A percentile compares a stretch with the other conserved stretches of the same genome.
phyloP scores from a whole-genome alignment of 306 rosid genomes.

The Neltuma alba region DNA sequence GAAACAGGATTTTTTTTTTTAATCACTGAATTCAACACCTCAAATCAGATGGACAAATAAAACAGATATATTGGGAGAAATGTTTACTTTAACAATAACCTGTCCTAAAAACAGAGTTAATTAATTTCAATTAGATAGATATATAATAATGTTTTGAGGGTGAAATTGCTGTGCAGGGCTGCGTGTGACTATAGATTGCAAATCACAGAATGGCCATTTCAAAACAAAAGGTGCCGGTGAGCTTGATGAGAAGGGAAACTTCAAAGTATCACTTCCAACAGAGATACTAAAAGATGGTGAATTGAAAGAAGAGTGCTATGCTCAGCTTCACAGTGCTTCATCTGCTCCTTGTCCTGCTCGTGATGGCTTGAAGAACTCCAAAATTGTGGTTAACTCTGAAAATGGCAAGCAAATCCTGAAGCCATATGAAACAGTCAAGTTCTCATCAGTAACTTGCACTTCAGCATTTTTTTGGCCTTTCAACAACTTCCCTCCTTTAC shows the following conservation, averaged over 20 bases:
- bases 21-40: too few species aligned
- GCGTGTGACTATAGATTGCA: conserved; percentile 75
- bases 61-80: too few species aligned
- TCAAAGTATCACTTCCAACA: conserved; percentile 54
- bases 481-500: conserved; percentile 47
- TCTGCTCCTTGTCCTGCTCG: conserved; percentile 69
- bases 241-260: conserved; percentile 69
- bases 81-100: not conserved
- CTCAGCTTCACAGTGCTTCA: conserved; percentile 74
- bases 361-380: conserved; percentile 51
- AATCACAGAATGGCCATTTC: conserved; percentile 55
- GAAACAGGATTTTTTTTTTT: too few species aligned
- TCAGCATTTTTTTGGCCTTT: conserved; percentile 69
- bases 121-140: too few species aligned
- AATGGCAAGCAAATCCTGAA: conserved; percentile 55
- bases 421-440: conserved; percentile 57
- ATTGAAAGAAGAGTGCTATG: conserved; percentile 79
- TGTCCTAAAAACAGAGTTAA: not conserved
- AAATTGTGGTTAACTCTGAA: conserved; percentile 52
- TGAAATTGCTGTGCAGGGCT: conserved; percentile 53
- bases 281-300: conserved; percentile 60
- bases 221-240: conserved; percentile 64
- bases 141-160: not conserved
- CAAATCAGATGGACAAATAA: too few species aligned
- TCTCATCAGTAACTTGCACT: conserved; percentile 66